Evolutionary conservation across 257 asterid species (phyloP), one percentile per base, ranked within the genome.

Genomic region (Voacanga thouarsii): DNA sequence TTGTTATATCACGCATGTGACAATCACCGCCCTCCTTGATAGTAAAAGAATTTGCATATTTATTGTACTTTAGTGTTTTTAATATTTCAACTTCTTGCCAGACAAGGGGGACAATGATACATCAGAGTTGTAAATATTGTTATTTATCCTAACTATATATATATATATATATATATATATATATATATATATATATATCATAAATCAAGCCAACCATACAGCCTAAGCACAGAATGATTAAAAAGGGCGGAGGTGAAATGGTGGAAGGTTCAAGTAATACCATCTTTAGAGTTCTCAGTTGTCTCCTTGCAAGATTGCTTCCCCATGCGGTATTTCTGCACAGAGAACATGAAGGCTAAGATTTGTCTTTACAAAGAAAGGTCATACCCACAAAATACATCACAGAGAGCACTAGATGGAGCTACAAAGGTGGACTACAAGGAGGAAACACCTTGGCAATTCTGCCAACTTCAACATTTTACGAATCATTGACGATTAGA

Each of bases 251-350:
- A 55, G 60, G 41, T 60, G 33, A 41, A 76, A 45, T 63, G 43
- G 45, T 56, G 28, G 21, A 37, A 24, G 68, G 37, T 80, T 39
- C 26, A 49, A 41, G 47, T 21, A 72, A 44, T 90, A 91, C 98
- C 98, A 33, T 90, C 98, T 90, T 90, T 94, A 70, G 97, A 94
- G 89, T 87, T 89, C 12, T 89, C 98, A 23, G 91, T 86, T 68
- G 84, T 76, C 81, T 92, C 97, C 84, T 89, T 89, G 87, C 78
- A 80, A n/a, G 91, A 84, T 89, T 84, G 98, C 84, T 88, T 94
- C 55, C 98, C 97, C 88, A 94, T 23, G 51, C 98, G 94, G 84
- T 88, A 94, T 80, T 94, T 94, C 98, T 94, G 94, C 88, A 80
- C 80, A 41, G 47, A 71, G 77, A 79, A 60, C 24, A 18, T 14